Evolutionary conservation across 768 basidiomycete species (phyloP), one percentile per base, ranked within the genome.

Genomic region (Mycena metata): DNA sequence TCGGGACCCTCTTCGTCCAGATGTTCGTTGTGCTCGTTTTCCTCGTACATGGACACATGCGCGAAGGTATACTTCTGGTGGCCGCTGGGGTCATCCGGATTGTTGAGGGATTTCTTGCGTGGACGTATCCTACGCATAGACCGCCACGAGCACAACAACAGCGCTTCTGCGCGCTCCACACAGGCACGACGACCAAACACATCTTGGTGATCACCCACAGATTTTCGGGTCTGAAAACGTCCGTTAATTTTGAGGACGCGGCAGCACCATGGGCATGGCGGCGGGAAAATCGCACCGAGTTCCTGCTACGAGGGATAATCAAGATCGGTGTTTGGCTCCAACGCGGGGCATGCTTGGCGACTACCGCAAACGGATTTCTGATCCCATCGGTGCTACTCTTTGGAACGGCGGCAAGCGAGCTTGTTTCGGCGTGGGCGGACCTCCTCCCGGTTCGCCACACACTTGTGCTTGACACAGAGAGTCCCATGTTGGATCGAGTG

Each of bases 201-300:
- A 57, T 57, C 16, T n/a, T 57, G 39, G 55, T 57, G 23, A 43
- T 57, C 55, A 21, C 24, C 1, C 55, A 57, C 23, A 9, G 36
- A n/a, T 16, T 16, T 8, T n/a, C 35, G 41, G 36, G n/a, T 26
- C 41, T 5, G 21, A 41, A n/a, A 36, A 23, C 8, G 12, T 57
- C 41, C 55, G 55, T 57, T n/a, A 43, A 42, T 23, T 43, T 57
- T 13, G 55, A 57, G 42, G 55, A 57, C 41, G 55, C 55, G 15
- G 55, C 55, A 9, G 55, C 24, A 36, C 55, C 36, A 43, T 41
- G 55, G 55, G 21, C 19, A 19, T 16, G 8, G 41, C 11, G 8
- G 35, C 55, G n/a, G 13, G 41, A n/a, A 36, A 52, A 17, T 52
- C 52, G 55, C 12, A 15, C n/a, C 16, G 41, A 43, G 39, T 24